Base-by-base conservation (phyloP, 2,329 filamentous ascomycete species). In the Hymenotorrendiella dingleyae region DNA sequence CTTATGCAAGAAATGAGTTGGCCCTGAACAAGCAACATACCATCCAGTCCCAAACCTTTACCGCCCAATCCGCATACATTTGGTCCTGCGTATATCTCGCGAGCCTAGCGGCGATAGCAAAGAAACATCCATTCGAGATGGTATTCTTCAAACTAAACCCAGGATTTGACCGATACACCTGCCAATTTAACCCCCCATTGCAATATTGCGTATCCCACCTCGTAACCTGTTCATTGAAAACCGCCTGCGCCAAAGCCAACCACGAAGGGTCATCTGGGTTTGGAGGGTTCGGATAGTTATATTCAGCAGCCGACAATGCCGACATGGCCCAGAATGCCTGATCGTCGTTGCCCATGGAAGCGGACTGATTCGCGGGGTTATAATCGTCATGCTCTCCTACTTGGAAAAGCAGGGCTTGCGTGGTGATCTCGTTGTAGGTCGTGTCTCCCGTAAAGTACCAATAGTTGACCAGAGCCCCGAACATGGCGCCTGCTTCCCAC, bases 381-480 rank as follows among this genome's bases (percentile, higher is more conserved):
- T 83, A 93, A 58, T 90, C 81, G 40, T 78, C 69, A 57, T 83
- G 70, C 1, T 76, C 71, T 43, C 86, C 86, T 46, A 82, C 78
- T 63, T 94, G 87, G 60, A 77, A 80, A 39, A 87, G 71, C 54
- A 94, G 72, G 8, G 76, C 86, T 49, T 84, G 71, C 28, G 70
- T 73, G 14, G 78, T 74, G 29, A 85, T 65, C 6, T 78, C 66
- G 58, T 89, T 89, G 66, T 84, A 91, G 29, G 73, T 71, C 5
- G 71, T 67, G 56, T 91, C 84, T 17, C 79, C 80, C 0, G 86
- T 90, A 60, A 86, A 85, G 58, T 80, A 83, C 84, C 85, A 93
- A 61, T 91, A 93, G 54, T 91, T 83, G 40, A 93, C 70, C 43
- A 93, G 66, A 3, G 82, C 70, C 21, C 76, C 76, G 64, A 80